A percentile compares a stretch with the other conserved stretches of the same genome.
Conservation (phyloP, 148 eudicot genomes). For the Cornus florida region DNA sequence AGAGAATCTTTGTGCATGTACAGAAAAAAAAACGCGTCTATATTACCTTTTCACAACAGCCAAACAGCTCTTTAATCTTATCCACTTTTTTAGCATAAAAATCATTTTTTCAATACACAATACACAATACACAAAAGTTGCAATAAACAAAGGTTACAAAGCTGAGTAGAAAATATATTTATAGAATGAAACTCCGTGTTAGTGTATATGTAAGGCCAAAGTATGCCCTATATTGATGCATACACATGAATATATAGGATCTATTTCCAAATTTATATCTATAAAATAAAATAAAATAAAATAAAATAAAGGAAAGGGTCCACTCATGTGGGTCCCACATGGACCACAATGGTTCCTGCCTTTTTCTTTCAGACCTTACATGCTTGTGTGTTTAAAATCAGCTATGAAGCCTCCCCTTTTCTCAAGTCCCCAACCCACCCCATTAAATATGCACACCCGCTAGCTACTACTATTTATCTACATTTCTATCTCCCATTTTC, state of each 20-base stretch:
- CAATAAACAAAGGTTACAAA: too few relatives aligned
- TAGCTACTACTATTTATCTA: background rate
- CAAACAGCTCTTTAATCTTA: constrained; percentile 11
- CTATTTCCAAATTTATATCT: too few relatives aligned
- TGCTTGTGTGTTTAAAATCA: constrained; percentile 26
- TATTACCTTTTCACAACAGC: background rate
- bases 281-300: too few relatives aligned
- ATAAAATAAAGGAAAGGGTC: too few relatives aligned
- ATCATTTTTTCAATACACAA: too few relatives aligned
- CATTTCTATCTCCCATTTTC: background rate
- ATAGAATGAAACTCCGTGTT: too few relatives aligned
- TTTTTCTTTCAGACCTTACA: background rate
- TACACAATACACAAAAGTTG: background rate
- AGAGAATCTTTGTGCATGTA: constrained; percentile 7
- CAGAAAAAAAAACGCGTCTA: background rate
- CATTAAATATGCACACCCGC: background rate
- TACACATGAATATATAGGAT: too few relatives aligned
- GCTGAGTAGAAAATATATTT: too few relatives aligned
- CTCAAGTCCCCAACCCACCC: constrained; percentile 3
- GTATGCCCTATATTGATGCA: too few relatives aligned
- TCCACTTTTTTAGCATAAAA: background rate
- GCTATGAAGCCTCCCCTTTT: constrained; percentile 23
- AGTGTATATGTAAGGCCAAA: too few relatives aligned
- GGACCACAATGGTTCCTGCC: background rate
- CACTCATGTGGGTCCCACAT: background rate